These are phyloP conservation scores for Talaromyces nanjingensis DNA, from an alignment of 495 filamentous ascomycete genomes.

Conservation along the genomic window DNA sequence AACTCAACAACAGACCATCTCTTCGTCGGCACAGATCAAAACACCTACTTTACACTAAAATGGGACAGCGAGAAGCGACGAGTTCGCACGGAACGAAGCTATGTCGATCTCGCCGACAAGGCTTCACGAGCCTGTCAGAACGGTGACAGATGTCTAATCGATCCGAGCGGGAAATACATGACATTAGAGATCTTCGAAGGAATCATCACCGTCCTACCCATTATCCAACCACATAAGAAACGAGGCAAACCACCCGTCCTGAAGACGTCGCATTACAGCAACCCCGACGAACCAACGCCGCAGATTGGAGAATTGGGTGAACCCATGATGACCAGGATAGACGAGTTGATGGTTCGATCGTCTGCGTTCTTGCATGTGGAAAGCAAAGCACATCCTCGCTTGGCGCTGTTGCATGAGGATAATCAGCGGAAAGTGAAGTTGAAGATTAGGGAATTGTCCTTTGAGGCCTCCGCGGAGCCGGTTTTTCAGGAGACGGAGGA, in stretches of 20 bases:
- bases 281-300: conserved; percentile 14
- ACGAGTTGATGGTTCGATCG: conserved; percentile 80
- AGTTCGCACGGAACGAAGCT: conserved; percentile 62
- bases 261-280: conserved; percentile 21
- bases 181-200: conserved; percentile 86
- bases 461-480: conserved; percentile 39
- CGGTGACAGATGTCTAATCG: conserved; percentile 69
- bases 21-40: conserved; percentile 86
- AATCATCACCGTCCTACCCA: conserved; percentile 66
- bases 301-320: conserved; percentile 56
- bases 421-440: conserved; percentile 55
- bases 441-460: conserved; percentile 51
- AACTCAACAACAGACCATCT: conserved; percentile 74
- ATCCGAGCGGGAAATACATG: conserved; percentile 76
- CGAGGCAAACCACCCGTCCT: conserved; percentile 29
- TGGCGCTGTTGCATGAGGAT: conserved; percentile 81
- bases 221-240: conserved; percentile 60
- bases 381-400: conserved; percentile 54
- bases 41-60: conserved; percentile 78
- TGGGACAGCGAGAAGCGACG: conserved; percentile 64
- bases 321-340: conserved; percentile 65
- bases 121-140: conserved; percentile 71
- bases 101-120: conserved; percentile 69
- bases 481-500: conserved; percentile 45
- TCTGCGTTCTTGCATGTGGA: conserved; percentile 74